Conservation (phyloP, 2,329 filamentous ascomycete genomes). For the Pestalotiopsis sp. region DNA sequence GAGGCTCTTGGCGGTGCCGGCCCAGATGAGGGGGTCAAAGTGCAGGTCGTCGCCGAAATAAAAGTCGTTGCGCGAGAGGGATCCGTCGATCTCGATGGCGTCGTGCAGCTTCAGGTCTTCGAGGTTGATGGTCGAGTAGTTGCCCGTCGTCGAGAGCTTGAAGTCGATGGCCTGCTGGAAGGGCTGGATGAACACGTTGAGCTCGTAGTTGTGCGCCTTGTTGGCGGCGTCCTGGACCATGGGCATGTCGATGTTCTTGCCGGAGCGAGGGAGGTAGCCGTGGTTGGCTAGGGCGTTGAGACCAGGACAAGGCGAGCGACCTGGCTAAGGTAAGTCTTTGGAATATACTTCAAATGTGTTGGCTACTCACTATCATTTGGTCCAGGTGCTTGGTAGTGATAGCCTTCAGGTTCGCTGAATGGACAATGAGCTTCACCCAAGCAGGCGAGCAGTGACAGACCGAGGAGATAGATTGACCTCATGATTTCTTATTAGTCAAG, state of each 20-base stretch:
- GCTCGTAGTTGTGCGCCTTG: not conserved
- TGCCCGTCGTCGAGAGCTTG: not conserved
- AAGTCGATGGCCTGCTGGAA: not conserved
- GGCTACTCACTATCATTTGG: not conserved
- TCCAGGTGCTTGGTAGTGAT: not conserved
- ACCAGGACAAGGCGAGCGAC: not conserved
- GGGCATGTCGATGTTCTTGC: not conserved
- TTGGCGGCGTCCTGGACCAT: not conserved
- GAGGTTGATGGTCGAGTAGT: slow-evolving; percentile 4
- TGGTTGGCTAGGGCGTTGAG: slow-evolving; percentile 12
- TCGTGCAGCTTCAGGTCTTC: not conserved
- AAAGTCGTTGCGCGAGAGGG: not conserved
- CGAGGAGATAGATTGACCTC: not conserved
- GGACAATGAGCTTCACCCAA: not conserved
- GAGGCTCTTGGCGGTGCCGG: not conserved
- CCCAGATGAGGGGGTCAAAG: not conserved
- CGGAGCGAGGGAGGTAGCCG: slow-evolving; percentile 2
- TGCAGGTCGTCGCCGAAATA: not conserved
- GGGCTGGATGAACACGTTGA: not conserved
- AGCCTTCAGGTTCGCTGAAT: not conserved
- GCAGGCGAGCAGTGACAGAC: not conserved
- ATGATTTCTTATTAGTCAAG: not conserved
- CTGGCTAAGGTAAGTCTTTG: not conserved
- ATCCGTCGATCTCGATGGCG: slow-evolving; percentile 3
- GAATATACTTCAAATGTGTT: not conserved